Base-by-base conservation (phyloP, 305 asterid species). In the Petunia hybrid region DNA sequence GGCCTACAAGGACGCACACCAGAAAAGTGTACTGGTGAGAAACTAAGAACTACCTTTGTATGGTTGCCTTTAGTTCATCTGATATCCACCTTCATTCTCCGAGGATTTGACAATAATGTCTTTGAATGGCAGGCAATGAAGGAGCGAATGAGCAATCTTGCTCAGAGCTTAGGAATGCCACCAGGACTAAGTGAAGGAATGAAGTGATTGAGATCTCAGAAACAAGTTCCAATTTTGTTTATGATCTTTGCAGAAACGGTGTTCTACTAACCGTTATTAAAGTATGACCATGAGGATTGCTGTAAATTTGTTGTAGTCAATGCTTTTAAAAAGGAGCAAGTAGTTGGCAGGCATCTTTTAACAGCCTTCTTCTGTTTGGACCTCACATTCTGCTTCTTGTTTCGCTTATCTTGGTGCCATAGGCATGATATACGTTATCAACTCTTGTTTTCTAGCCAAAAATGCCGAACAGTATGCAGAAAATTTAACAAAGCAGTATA, bases 1-100 rank as follows among this genome's bases (percentile, higher is more conserved):
- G 84, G 99, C 99, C 3, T 95, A 93, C 93, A 91, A 85, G 80
- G 97, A 95, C 39, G 99, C 99, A 0, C 99, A 95, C 85, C 91
- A 90, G 88, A 95, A 95, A 87, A 95, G 99, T 81, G 98, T 95
- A 64, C 62, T 74, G 96, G 98, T 95, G 83, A 82, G 89, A 46
- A 76, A 40, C 66, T 14, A 13, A 14, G 3, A 12, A 9, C 31
- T 1, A 57, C 2, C 57, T 43, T 4, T 10, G 6, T 59, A 59
- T 59, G 38, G 64, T 16, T 59, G 64, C 64, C 64, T 60, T 60
- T 22, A 12, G 22, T 36, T 35, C n/a, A 43, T 68, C 2, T 67
- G 22, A 39, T 69, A 9, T 22, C 9, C 1, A 5, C 5, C 31
- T 71, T 46, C 61, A 7, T 71, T 60, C 41, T 46, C 31, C 31